Conservation (phyloP, 2,329 filamentous ascomycete species). For the Myriosclerotinia duriaeana region DNA sequence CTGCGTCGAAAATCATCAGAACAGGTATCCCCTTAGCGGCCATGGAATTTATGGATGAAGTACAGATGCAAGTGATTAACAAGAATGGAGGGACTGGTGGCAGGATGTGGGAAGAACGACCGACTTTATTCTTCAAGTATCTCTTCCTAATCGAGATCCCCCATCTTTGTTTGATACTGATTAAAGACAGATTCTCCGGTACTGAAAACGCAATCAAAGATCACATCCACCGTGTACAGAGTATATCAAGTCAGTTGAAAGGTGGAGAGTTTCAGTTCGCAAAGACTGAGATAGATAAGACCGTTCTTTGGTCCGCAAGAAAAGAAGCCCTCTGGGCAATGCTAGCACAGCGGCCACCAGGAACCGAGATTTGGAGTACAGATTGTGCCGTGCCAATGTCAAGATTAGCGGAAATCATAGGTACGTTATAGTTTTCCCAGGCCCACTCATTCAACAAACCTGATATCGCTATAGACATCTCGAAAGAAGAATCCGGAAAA, state of each 20-base stretch:
- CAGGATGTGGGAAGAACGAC: slow-evolving; percentile 67
- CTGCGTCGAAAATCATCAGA: slow-evolving; percentile 71
- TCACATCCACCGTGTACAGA: slow-evolving; percentile 67
- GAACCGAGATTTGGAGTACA: slow-evolving; percentile 71
- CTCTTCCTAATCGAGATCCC: not conserved
- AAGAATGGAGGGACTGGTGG: slow-evolving; percentile 65
- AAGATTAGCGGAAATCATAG: slow-evolving; percentile 68
- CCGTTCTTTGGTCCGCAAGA: slow-evolving; percentile 73
- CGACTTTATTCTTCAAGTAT: slow-evolving; percentile 75
- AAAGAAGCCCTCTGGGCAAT: slow-evolving; percentile 82
- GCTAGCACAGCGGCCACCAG: slow-evolving; percentile 63
- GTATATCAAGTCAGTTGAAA: slow-evolving; percentile 62
- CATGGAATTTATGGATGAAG: slow-evolving; percentile 78
- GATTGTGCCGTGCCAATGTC: slow-evolving; percentile 81
- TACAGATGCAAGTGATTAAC: slow-evolving; percentile 81
- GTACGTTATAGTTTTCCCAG: not conserved
- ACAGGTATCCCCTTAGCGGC: slow-evolving; percentile 42
- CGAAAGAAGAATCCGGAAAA: slow-evolving; percentile 76
- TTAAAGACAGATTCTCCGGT: slow-evolving; percentile 59
- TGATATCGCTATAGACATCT: slow-evolving; percentile 51
- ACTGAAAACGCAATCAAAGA: slow-evolving; percentile 72
- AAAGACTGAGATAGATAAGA: slow-evolving; percentile 64
- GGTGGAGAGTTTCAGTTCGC: slow-evolving; percentile 73
- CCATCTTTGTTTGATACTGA: not conserved
- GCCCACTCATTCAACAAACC: not conserved